Evolutionary conservation across 805 yeast species (phyloP).

Genomic region (Maudiozyma serrabonitensis): DNA sequence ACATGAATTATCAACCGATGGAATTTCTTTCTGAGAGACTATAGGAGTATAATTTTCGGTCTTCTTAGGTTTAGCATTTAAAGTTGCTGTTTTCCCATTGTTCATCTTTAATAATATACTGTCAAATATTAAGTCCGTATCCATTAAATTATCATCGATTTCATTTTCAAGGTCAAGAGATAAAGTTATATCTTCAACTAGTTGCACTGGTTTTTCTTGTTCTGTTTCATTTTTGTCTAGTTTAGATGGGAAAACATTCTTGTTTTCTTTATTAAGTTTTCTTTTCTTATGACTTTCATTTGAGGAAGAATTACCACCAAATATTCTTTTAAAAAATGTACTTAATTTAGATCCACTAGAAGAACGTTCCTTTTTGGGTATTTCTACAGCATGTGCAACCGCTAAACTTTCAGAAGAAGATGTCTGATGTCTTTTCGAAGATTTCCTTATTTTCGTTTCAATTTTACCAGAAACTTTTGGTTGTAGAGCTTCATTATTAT

Average conservation of each 20-base stretch:
- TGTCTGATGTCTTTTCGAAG: not conserved
- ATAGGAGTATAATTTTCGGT: not conserved
- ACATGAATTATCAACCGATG: not conserved
- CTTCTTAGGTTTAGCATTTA: not conserved
- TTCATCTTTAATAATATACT: constrained; percentile 19
- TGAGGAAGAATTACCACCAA: not conserved
- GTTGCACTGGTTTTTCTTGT: too few species aligned
- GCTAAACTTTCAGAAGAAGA: not conserved
- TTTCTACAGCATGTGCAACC: not conserved
- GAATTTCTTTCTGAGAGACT: not conserved
- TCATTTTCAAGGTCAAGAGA: constrained; percentile 2
- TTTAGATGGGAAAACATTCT: not conserved
- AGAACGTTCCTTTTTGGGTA: not conserved
- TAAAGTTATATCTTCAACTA: not conserved
- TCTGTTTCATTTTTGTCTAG: not conserved
- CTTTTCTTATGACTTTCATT: not conserved
- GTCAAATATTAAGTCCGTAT: constrained; percentile 24
- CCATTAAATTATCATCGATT: constrained; percentile 17
- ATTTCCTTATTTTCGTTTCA: not conserved
- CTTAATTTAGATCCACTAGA: not conserved
- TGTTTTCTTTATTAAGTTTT: not conserved
- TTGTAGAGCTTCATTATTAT: too few species aligned
- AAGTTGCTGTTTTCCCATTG: not conserved
- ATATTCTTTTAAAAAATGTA: constrained; percentile 4
- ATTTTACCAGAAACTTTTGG: too few species aligned